These are phyloP conservation scores for Ganoderma resinaceum DNA, from an alignment of 1,284 basidiomycete genomes.

Conservation along the genomic window DNA sequence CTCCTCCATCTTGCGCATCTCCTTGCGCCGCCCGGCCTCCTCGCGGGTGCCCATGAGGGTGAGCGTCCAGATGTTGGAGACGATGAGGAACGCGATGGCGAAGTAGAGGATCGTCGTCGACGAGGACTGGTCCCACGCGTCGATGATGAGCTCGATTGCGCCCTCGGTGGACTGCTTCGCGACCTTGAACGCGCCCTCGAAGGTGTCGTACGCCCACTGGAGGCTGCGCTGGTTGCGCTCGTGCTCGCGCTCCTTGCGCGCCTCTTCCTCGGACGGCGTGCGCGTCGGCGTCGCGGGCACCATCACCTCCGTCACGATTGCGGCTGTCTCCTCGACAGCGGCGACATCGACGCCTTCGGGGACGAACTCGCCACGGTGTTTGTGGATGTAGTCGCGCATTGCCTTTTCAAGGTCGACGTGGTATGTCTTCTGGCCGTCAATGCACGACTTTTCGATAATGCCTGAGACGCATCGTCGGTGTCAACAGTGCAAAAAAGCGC, in stretches of 20 bases:
- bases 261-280: slow-evolving; percentile 39
- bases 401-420: slow-evolving; percentile 85
- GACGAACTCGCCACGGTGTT: slow-evolving; percentile 89
- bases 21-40: slow-evolving; percentile 61
- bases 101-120: slow-evolving; percentile 75
- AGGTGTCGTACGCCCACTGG: slow-evolving; percentile 87
- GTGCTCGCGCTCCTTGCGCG: slow-evolving; percentile 61
- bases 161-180: slow-evolving; percentile 71
- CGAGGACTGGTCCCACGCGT: slow-evolving; percentile 77
- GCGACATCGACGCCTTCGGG: slow-evolving; percentile 78
- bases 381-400: slow-evolving; percentile 89
- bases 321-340: slow-evolving; percentile 46
- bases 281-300: slow-evolving; percentile 18
- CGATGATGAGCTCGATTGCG: slow-evolving; percentile 74
- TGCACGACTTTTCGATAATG: slow-evolving; percentile 90
- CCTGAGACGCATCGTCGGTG: slow-evolving; percentile 54
- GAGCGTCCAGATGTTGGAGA: slow-evolving; percentile 82
- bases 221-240: slow-evolving; percentile 75
- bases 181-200: slow-evolving; percentile 77
- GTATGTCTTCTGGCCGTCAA: slow-evolving; percentile 95
- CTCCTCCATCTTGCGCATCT: slow-evolving; percentile 64
- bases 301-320: slow-evolving; percentile 25
- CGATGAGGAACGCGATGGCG: slow-evolving; percentile 73
- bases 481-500: background rate
- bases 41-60: slow-evolving; percentile 60